Evolutionary conservation across 768 basidiomycete genomes (phyloP).

Genomic region (Nidularia sp.): DNA sequence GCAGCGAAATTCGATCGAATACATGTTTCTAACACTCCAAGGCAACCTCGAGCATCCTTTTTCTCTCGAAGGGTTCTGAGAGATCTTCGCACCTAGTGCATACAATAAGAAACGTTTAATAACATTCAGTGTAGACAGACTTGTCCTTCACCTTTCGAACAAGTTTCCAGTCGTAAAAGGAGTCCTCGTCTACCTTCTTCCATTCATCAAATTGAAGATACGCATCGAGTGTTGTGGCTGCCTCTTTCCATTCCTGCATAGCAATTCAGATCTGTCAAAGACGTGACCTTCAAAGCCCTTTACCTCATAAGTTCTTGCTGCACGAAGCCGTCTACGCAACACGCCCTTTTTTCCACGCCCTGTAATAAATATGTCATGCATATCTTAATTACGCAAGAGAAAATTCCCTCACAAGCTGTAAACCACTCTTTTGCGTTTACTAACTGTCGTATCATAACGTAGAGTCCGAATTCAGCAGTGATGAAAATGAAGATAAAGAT

Average conservation of each 20-base stretch:
- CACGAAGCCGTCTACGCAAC: constrained; percentile 71
- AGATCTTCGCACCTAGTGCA: constrained; percentile 62
- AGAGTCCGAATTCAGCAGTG: constrained; percentile 76
- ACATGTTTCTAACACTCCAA: constrained; percentile 89
- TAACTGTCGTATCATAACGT: constrained; percentile 83
- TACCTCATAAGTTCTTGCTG: constrained; percentile 71
- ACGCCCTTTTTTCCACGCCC: constrained; percentile 85
- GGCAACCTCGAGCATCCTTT: constrained; percentile 79
- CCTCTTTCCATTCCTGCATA: constrained; percentile 79
- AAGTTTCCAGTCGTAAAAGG: constrained; percentile 89
- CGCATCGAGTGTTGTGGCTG: constrained; percentile 73
- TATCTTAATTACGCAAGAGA: constrained; percentile 9
- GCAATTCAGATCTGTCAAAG: neutral
- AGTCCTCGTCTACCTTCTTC: constrained; percentile 85
- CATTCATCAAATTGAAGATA: constrained; percentile 85
- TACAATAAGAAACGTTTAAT: neutral
- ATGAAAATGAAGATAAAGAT: constrained; percentile 83
- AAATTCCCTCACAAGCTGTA: constrained; percentile 64
- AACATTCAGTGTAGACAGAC: neutral
- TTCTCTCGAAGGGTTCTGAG: constrained; percentile 66
- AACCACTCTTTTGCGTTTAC: constrained; percentile 96
- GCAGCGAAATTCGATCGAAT: constrained; percentile 92
- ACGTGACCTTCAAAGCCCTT: constrained; percentile 4
- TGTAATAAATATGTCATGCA: constrained; percentile 17
- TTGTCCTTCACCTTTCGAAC: constrained; percentile 56